These are phyloP conservation scores for Aureobasidium zeae DNA, from an alignment of 2,329 filamentous ascomycete species.

Conservation along the genomic window DNA sequence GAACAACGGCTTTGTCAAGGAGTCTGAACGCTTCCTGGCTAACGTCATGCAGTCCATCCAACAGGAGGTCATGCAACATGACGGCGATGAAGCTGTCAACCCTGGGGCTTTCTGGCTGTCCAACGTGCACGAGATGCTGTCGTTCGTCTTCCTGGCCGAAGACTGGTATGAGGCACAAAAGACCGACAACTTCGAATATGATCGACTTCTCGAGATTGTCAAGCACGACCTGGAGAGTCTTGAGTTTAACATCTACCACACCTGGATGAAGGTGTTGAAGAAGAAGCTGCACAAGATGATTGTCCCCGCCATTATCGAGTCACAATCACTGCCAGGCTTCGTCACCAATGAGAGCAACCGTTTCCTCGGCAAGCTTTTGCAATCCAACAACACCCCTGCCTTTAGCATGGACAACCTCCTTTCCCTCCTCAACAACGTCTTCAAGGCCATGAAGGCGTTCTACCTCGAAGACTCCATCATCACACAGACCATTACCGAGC, in stretches of 20 bases:
- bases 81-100: conserved; percentile 94
- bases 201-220: conserved; percentile 92
- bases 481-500: conserved; percentile 87
- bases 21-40: conserved; percentile 95
- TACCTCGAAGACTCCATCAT: conserved; percentile 95
- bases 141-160: conserved; percentile 96
- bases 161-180: conserved; percentile 99
- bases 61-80: conserved; percentile 98
- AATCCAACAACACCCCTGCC: conserved; percentile 81
- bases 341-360: conserved; percentile 98
- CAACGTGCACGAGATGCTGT: conserved; percentile 99
- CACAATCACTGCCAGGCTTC: conserved; percentile 93
- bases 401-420: conserved; percentile 99
- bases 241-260: conserved; percentile 99
- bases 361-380: conserved; percentile 93
- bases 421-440: conserved; percentile 90
- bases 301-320: conserved; percentile 97
- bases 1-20: conserved; percentile 99
- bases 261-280: conserved; percentile 99
- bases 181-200: conserved; percentile 98
- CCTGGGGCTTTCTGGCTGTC: conserved; percentile 97
- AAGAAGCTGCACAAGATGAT: conserved; percentile 99
- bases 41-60: conserved; percentile 99
- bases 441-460: conserved; percentile 97
- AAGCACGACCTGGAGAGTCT: conserved; percentile 97